Base-by-base conservation (phyloP, 148 eudicot species). In the Dysphania ambrosioides region DNA sequence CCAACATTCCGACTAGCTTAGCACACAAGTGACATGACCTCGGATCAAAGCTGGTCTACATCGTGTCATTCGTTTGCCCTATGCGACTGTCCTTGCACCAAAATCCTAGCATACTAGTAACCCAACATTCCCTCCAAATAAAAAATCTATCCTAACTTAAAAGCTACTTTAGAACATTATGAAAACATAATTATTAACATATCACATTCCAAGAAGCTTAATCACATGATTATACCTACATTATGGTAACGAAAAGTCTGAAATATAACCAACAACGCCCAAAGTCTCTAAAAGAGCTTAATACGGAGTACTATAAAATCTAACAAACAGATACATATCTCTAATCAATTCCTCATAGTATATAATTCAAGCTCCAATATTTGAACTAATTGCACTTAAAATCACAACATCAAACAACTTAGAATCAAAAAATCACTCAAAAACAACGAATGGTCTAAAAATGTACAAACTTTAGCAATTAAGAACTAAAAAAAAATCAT, bases 301-400 rank as follows among this genome's bases (percentile, higher is more conserved):
- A 15, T 2, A n/a, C n/a, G n/a, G n/a, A n/a, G n/a, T n/a, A 12
- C 18, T 38, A 35, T 72, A n/a, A n/a, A n/a, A 1, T 11, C 74
- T 56, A 49, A 47, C 71, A 68, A 26, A 38, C 27, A 38, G 29
- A 4, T 24, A 8, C 16, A 42, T 3, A 15, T 8, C 12, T 42
- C 7, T 24, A 53, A 53, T 53, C 2, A 32, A 51, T 31, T 51
- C 51, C 57, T 34, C 65, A 36, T 35, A 15, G 35, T 24, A 70
- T 24, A 2, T 72, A n/a, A 29, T 34, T 12, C n/a, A 74, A 74
- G 62, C 13, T 66, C 35, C 53, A 13, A 75, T 38, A n/a, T 27
- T 56, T 55, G 51, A 55, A 65, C 71, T 23, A 47, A 64, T 21
- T 55, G 49, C 11, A 16, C 29, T 8, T 19, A 2, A 6, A n/a